Evolutionary conservation across 129 eudicot genomes (phyloP), one percentile per base, ranked within the genome.

Genomic region (Cynara cardunculus): DNA sequence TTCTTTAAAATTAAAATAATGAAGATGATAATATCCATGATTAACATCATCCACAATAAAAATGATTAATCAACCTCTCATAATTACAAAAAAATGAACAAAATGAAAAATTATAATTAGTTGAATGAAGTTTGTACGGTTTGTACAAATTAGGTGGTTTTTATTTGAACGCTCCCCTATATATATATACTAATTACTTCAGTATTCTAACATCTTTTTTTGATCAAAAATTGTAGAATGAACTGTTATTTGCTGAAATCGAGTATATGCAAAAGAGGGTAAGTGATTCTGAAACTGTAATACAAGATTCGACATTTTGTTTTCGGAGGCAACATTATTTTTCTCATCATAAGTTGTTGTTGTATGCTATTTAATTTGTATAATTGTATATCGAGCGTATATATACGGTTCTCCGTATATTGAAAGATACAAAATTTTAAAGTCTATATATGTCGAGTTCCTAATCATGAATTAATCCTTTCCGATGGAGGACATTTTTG

Each of bases 181-280:
- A n/a, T n/a, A n/a, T n/a, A n/a, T n/a, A n/a, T n/a, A n/a, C n/a
- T n/a, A 41, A 41, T 28, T 28, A 53, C 24, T 80, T 7, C 4
- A 25, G 1, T 19, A 19, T 26, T 34, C 56, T 46, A 46, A 53
- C 30, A 44, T 41, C 22, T 69, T 8, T 73, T 19, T 69, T n/a
- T 41, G 71, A 49, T 34, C 10, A 4, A 61, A 83, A 90, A 7
- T 32, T 75, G 85, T 90, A 95, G 99, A 95, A 92, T 80, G 99
- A 95, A 84, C 87, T 95, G 73, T 84, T 95, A 25, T 87, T 90
- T 84, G 97, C 99, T 69, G 99, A 95, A 78, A 92, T 95, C 9
- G 97, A 95, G 73, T 92, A 81, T 80, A 90, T 95, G 99, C 99
- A 93, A 61, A 92, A 92, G 79, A 90, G 97, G 93, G 99, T 95